phyloP scores from a whole-genome alignment of 345 rosid species.

The Viola odorata region DNA sequence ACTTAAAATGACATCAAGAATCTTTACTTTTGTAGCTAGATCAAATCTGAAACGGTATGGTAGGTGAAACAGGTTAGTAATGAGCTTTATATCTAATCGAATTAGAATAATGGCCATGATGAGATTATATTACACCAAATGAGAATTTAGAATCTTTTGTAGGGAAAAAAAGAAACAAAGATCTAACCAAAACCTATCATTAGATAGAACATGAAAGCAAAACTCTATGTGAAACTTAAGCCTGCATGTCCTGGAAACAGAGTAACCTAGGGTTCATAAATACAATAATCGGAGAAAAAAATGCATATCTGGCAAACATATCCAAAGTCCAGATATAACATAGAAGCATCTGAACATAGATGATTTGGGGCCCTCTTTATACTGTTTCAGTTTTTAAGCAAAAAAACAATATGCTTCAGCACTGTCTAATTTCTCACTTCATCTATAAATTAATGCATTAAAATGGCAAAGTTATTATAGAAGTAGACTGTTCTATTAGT shows the following conservation, averaged over 20 bases:
- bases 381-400: not conserved
- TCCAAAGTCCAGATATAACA: not conserved
- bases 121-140: not conserved
- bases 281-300: not conserved
- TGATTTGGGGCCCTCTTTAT: not conserved
- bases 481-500: not conserved
- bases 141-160: not conserved
- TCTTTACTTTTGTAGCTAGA: constrained; percentile 54
- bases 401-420: not conserved
- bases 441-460: not conserved
- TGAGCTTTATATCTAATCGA: not conserved
- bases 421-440: not conserved
- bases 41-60: constrained; percentile 48
- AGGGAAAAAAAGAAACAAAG: not conserved
- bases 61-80: not conserved
- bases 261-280: not conserved
- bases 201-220: not conserved
- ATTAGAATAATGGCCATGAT: not conserved
- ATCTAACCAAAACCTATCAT: not conserved
- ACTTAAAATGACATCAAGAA: constrained; percentile 53
- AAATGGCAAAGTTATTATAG: not conserved
- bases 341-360: not conserved
- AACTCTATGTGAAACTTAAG: not conserved
- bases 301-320: not conserved
- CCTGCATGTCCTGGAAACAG: not conserved